Conservation (phyloP, 441 rosid genomes). For the Pelargonium australe region DNA sequence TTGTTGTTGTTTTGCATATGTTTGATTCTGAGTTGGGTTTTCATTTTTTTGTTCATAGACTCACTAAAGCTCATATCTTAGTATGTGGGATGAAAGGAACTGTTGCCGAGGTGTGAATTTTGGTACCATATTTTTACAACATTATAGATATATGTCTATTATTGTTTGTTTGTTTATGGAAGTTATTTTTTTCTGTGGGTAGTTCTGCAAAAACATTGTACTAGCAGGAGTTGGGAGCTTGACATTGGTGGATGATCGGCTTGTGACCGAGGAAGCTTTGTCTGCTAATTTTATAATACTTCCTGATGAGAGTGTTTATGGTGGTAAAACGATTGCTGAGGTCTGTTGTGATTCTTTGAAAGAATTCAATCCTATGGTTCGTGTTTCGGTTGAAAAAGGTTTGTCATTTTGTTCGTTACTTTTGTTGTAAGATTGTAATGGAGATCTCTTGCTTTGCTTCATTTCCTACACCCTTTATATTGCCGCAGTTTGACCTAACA, state of each 20-base stretch:
- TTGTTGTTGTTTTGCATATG: not conserved
- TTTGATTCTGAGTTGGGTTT: not conserved
- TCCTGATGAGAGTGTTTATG: constrained; percentile 32
- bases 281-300: constrained; percentile 46
- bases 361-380: constrained; percentile 85
- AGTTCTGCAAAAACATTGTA: constrained; percentile 94
- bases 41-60: constrained; percentile 31
- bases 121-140: too few species aligned
- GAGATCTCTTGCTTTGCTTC: not conserved
- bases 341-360: constrained; percentile 24
- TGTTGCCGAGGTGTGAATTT: constrained; percentile 47
- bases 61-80: constrained; percentile 68
- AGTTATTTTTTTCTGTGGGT: constrained; percentile 13
- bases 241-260: constrained; percentile 66
- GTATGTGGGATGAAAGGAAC: constrained; percentile 73
- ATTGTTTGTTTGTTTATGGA: not conserved
- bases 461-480: not conserved
- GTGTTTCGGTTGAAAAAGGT: constrained; percentile 70
- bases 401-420: not conserved
- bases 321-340: constrained; percentile 25
- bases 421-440: not conserved
- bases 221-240: constrained; percentile 83
- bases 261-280: constrained; percentile 48
- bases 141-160: not conserved
- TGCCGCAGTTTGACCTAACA: not conserved